phyloP scores from a whole-genome alignment of 495 filamentous ascomycete genomes.

The Letharia lupina region DNA sequence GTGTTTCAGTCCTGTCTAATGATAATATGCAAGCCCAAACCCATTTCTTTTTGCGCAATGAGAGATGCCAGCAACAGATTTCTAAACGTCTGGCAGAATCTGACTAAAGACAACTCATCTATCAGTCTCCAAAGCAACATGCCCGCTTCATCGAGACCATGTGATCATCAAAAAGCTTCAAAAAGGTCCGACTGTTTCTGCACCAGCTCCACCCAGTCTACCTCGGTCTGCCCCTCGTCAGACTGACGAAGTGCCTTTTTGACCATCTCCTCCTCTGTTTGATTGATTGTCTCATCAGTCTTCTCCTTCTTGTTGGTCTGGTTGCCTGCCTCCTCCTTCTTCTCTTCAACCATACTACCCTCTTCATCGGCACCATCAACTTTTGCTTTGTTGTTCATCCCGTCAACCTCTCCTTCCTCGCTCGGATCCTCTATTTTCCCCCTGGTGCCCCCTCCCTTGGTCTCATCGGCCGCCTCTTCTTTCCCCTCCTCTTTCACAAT shows the following conservation, averaged over 20 bases:
- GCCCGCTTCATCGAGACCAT: neutral
- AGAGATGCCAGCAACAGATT: neutral
- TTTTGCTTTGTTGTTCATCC: neutral
- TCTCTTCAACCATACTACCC: neutral
- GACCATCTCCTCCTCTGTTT: neutral
- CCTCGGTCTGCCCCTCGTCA: neutral
- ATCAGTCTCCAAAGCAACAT: neutral
- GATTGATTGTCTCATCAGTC: neutral
- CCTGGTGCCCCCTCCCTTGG: neutral
- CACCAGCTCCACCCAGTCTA: neutral
- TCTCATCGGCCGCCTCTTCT: neutral
- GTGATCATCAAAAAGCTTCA: neutral
- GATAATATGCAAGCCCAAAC: neutral
- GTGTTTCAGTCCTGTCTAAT: neutral
- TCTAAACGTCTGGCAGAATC: neutral
- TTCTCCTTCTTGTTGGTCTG: too few relatives aligned
- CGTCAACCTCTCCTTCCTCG: neutral
- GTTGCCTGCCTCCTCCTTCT: neutral
- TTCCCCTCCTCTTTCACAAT: neutral
- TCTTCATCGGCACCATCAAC: neutral
- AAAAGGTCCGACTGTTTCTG: neutral
- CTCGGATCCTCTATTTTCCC: neutral
- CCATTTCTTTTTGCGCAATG: too few relatives aligned
- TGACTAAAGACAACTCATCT: neutral
- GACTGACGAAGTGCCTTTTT: neutral